Evolutionary conservation across 352 stramenopile genomes (phyloP), one percentile per base, ranked within the genome.

Genomic region (Elongisporangium undulatum): DNA sequence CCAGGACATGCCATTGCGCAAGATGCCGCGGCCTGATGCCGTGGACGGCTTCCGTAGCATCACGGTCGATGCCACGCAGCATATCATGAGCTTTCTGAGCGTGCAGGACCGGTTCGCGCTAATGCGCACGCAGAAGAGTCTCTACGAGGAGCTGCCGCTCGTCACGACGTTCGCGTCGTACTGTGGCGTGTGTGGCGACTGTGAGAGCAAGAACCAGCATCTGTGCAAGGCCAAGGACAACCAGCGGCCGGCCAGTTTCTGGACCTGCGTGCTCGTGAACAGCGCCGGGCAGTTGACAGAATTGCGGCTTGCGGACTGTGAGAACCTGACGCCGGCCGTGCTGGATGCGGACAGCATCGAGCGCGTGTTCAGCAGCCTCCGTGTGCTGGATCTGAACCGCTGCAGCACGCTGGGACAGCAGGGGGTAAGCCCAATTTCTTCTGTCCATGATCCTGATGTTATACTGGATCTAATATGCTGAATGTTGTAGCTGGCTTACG

Each of bases 331-430:
- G 20, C 60, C 63, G 2, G 51, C 53, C 0, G 61, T 87, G 55
- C 65, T 93, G 2, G 59, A 62, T 17, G 67, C 62, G 17, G 19
- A 55, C 6, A 63, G 61, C 21, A 71, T 65, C 3, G 55, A 61
- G 19, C 45, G 49, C 0, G 77, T 78, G 17, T 50, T 90, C n/a
- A 39, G 51, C 19, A 53, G 66, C 39, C 74, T 92, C 2, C 66
- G 73, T 23, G 74, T 89, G 8, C 56, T 92, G 23, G 79, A 89
- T 10, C 71, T 92, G 21, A 85, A 84, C 54, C 69, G 76, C n/a
- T 89, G 79, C 59, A 55, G 57, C 4, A 38, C 62, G 5, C 67
- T 92, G 19, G 74, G 72, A 8, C 55, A 59, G 0, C 72, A 85
- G n/a, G 80, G 77, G 23, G 58, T 82, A 39, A 39, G 63, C 29